Evolutionary conservation across 164 flowering plant species (phyloP).

Genomic region (Stephania cephalantha): DNA sequence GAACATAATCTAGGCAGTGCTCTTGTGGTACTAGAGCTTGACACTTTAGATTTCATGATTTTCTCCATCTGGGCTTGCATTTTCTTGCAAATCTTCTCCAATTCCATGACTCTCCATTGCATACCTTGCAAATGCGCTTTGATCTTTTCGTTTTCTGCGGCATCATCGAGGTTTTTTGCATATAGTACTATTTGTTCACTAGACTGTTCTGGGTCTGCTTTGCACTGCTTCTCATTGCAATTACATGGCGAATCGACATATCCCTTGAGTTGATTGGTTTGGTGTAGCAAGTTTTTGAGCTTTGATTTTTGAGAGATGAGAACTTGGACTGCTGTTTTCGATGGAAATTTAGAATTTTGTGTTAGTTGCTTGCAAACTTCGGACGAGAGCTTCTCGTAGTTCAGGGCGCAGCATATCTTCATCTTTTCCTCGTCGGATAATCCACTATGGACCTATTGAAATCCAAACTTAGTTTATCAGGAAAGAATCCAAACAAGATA

Average conservation of each 20-base stretch:
- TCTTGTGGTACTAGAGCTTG: constrained; percentile 28
- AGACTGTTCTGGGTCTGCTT: constrained; percentile 17
- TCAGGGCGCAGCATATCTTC: constrained; percentile 38
- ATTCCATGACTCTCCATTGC: constrained; percentile 83
- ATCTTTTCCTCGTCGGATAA: constrained; percentile 46
- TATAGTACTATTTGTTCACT: constrained; percentile 46
- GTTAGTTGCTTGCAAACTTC: constrained; percentile 37
- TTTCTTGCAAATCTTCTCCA: constrained; percentile 73
- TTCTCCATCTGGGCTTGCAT: constrained; percentile 62
- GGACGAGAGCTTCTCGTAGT: constrained; percentile 52
- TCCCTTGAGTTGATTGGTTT: constrained; percentile 17
- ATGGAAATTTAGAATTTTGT: constrained; percentile 43
- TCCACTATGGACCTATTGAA: constrained; percentile 49
- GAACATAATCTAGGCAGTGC: constrained; percentile 78
- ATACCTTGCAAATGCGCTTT: constrained; percentile 66
- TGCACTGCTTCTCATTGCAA: constrained; percentile 13
- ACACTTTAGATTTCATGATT: constrained; percentile 24
- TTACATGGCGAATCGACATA: constrained; percentile 17
- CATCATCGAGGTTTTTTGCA: constrained; percentile 37
- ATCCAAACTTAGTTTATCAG: constrained; percentile 3
- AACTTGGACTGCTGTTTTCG: constrained; percentile 34
- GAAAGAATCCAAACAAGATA: too few species aligned
- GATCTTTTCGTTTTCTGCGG: constrained; percentile 47
- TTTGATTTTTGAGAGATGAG: constrained; percentile 43
- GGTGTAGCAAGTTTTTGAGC: constrained; percentile 45